Evolutionary conservation across 2,329 filamentous ascomycete species (phyloP).

Genomic region (Ascochyta viciae-villosae): DNA sequence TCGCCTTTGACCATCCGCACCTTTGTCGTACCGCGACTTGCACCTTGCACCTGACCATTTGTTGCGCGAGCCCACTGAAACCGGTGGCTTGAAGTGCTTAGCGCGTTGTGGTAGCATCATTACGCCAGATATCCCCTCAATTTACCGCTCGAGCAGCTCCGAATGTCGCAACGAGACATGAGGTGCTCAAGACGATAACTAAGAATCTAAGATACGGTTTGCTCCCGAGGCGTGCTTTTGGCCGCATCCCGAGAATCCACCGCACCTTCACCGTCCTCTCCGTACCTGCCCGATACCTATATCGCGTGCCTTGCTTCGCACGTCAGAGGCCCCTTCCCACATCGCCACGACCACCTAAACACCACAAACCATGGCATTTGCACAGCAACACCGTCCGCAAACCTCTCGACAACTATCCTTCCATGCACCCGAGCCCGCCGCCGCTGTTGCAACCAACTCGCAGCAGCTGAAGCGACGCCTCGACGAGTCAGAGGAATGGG

Average conservation of each 20-base stretch:
- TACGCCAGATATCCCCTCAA: slow-evolving; percentile 22
- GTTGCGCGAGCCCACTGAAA: slow-evolving; percentile 19
- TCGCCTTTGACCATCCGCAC: slow-evolving; percentile 1
- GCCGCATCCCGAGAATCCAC: slow-evolving; percentile 1
- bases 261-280: slow-evolving; percentile 1
- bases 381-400: slow-evolving; percentile 48
- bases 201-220: slow-evolving; percentile 10
- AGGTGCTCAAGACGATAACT: slow-evolving; percentile 22
- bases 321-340: slow-evolving; percentile 16
- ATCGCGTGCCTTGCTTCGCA: slow-evolving; percentile 25
- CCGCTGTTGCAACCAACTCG: slow-evolving; percentile 39
- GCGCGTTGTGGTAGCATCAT: slow-evolving; percentile 33
- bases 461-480: slow-evolving; percentile 55
- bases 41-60: slow-evolving; percentile 29
- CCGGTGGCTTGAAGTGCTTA: slow-evolving; percentile 27
- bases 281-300: slow-evolving; percentile 14
- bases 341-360: slow-evolving; percentile 21
- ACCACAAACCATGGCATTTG: slow-evolving; percentile 45
- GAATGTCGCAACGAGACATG: slow-evolving; percentile 30
- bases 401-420: slow-evolving; percentile 45
- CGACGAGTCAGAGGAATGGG: slow-evolving; percentile 90
- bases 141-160: slow-evolving; percentile 25
- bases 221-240: slow-evolving; percentile 16
- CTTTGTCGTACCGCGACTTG: slow-evolving; percentile 21
- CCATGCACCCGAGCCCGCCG: slow-evolving; percentile 34